Evolutionary conservation across 768 basidiomycete genomes (phyloP).

Genomic region (Leccinellum rugosiceps): DNA sequence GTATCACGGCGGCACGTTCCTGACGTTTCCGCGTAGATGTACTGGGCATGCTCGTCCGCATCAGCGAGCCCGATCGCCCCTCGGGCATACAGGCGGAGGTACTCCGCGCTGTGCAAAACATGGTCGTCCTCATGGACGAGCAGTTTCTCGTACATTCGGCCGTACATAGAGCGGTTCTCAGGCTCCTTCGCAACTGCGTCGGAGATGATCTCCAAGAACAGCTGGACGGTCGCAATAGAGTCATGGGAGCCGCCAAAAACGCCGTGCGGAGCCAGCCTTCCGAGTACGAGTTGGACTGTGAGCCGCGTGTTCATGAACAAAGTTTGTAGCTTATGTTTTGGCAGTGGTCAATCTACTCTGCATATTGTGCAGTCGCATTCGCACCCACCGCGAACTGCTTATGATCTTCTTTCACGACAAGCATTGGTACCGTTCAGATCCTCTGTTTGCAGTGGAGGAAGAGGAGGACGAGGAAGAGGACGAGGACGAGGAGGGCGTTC

Average conservation of each 20-base stretch:
- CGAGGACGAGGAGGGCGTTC: conserved; percentile 30
- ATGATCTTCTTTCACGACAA: conserved; percentile 98
- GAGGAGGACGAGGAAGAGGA: conserved; percentile 57
- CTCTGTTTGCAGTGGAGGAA: conserved; percentile 72
- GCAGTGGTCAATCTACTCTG: conserved; percentile 89
- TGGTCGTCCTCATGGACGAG: conserved; percentile 89
- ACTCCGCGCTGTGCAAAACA: conserved; percentile 80
- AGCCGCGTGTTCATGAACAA: conserved; percentile 29
- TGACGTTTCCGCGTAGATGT: conserved; percentile 52
- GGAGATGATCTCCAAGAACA: conserved; percentile 92
- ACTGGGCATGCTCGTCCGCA: conserved; percentile 76
- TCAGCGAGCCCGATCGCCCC: conserved; percentile 83
- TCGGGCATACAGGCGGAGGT: conserved; percentile 91
- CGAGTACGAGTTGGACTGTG: conserved; percentile 86
- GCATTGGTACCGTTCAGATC: conserved; percentile 78
- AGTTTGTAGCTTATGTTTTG: conserved; percentile 8
- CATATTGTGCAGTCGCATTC: conserved; percentile 88
- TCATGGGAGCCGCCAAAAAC: conserved; percentile 83
- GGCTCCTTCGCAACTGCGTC: conserved; percentile 81
- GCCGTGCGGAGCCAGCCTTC: conserved; percentile 68
- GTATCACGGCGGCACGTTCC: neutral
- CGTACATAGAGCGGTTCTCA: conserved; percentile 83
- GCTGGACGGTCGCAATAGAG: conserved; percentile 68
- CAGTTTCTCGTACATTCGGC: conserved; percentile 91
- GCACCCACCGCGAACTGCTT: conserved; percentile 82